Evolutionary conservation across 148 eudicot species (phyloP).

Genomic region (Spergularia marina): DNA sequence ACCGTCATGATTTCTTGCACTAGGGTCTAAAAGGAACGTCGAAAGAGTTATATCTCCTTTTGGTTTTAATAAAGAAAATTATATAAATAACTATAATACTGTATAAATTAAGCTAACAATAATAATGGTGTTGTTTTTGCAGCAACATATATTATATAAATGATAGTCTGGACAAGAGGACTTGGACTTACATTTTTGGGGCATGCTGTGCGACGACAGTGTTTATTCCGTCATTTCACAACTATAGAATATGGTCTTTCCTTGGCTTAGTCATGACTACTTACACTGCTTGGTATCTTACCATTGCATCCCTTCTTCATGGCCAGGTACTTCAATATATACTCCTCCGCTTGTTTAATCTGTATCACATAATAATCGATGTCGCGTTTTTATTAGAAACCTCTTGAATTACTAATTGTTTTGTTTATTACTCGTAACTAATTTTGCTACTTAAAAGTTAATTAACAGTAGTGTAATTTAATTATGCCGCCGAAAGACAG

Average conservation of each 20-base stretch:
- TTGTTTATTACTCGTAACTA: too few relatives aligned
- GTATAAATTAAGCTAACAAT: too few relatives aligned
- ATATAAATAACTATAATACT: not conserved
- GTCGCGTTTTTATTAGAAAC: too few relatives aligned
- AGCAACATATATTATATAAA: constrained; percentile 93
- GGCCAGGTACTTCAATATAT: constrained; percentile 55
- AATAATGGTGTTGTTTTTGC: constrained; percentile 23
- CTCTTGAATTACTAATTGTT: too few relatives aligned
- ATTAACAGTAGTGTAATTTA: not conserved
- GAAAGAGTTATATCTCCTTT: not conserved
- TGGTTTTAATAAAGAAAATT: not conserved
- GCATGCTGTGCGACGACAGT: constrained; percentile 96
- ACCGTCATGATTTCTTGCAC: constrained; percentile 11
- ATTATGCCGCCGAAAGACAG: constrained; percentile 18
- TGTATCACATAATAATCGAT: not conserved
- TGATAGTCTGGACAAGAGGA: constrained; percentile 91
- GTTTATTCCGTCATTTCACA: constrained; percentile 86
- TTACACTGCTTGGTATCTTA: constrained; percentile 90
- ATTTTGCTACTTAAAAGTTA: too few relatives aligned
- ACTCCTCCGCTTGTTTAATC: not conserved
- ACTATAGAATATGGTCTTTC: constrained; percentile 90
- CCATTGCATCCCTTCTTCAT: constrained; percentile 78
- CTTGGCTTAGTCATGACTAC: constrained; percentile 87
- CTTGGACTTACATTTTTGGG: constrained; percentile 93
- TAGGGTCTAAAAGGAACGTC: not conserved